Conservation (phyloP, 1,284 basidiomycete genomes). For the Pyrrhoderma noxium region DNA sequence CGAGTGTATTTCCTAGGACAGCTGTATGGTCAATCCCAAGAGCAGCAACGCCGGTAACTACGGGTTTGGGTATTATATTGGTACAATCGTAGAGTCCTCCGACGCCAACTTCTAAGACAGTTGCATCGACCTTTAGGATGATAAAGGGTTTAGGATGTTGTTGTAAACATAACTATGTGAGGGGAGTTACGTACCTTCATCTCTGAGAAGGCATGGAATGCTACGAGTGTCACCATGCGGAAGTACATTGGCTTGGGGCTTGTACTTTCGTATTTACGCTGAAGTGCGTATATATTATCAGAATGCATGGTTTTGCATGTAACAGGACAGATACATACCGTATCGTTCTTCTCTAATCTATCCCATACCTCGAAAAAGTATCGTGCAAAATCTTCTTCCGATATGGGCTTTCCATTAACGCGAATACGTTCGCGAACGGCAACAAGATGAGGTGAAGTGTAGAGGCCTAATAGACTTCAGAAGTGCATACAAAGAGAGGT, state of each 20-base stretch:
- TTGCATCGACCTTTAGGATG: conserved; percentile 66
- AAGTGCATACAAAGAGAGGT: background rate
- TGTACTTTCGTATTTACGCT: conserved; percentile 53
- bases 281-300: conserved; percentile 16
- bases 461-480: conserved; percentile 54
- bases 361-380: conserved; percentile 99
- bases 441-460: conserved; percentile 95
- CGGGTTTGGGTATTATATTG: conserved; percentile 87
- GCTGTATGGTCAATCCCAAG: conserved; percentile 93
- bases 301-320: conserved; percentile 1
- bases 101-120: conserved; percentile 94
- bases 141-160: background rate
- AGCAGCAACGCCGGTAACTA: conserved; percentile 86
- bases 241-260: conserved; percentile 88
- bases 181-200: conserved; percentile 41
- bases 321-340: conserved; percentile 32
- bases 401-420: conserved; percentile 85
- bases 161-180: background rate
- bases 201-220: conserved; percentile 85
- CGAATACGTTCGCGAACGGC: conserved; percentile 95
- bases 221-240: conserved; percentile 86
- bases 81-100: conserved; percentile 95
- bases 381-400: conserved; percentile 81
- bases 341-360: conserved; percentile 60
- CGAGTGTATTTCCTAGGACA: conserved; percentile 84